These are phyloP conservation scores for Stromatinia cepivora DNA, from an alignment of 2,329 filamentous ascomycete genomes.

Conservation along the genomic window DNA sequence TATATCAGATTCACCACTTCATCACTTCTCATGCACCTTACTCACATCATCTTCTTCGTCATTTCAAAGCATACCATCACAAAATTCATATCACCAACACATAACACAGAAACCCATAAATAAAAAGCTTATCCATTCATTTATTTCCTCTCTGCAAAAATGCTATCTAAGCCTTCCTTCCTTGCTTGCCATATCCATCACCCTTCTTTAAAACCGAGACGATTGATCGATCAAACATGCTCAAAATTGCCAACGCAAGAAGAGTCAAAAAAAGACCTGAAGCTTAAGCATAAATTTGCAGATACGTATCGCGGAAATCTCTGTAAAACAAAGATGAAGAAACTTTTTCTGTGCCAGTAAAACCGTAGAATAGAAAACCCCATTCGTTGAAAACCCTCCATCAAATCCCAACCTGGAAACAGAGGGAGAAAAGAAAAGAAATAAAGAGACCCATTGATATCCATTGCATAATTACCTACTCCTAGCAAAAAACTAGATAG, in stretches of 20 bases:
- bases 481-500: not conserved
- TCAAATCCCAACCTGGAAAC: not conserved
- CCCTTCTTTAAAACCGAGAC: not conserved
- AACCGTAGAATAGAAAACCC: not conserved
- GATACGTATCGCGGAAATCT: no score
- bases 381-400: no score
- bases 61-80: not conserved
- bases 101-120: not conserved
- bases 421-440: not conserved
- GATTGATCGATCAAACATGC: no score
- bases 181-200: not conserved
- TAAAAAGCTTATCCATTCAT: not conserved
- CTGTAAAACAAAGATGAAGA: not conserved
- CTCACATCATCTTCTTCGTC: not conserved
- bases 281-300: no score
- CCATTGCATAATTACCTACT: not conserved
- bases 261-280: not conserved
- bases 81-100: not conserved
- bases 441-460: not conserved
- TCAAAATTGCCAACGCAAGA: not conserved
- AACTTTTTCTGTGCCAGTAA: not conserved
- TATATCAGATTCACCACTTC: no score
- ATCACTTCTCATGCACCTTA: not conserved
- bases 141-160: not conserved
- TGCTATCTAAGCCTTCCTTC: not conserved